A percentile compares a stretch with the other conserved stretches of the same genome.
phyloP scores from a whole-genome alignment of 2,329 filamentous ascomycete genomes.

The Hymenoscyphus occultus region DNA sequence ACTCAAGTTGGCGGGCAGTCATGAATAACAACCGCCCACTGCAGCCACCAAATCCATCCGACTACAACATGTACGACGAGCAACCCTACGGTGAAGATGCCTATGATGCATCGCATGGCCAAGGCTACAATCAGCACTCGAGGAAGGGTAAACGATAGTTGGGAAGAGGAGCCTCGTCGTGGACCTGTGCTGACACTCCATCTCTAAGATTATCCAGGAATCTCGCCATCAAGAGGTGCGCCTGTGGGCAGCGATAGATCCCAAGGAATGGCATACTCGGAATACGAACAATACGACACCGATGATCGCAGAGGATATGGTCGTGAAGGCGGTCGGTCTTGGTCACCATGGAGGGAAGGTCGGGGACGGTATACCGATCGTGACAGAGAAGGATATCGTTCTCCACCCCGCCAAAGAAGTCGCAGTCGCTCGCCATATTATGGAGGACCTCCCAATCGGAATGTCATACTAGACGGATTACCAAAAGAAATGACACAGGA shows the following conservation, averaged over 20 bases:
- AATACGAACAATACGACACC: constrained; percentile 30
- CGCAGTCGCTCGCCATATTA: constrained; percentile 36
- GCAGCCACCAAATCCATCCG: constrained; percentile 18
- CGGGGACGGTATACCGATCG: constrained; percentile 35
- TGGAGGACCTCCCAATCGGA: constrained; percentile 44
- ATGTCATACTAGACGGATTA: constrained; percentile 54
- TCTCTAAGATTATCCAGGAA: constrained; percentile 36
- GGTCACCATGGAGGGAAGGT: constrained; percentile 37
- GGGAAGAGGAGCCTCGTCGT: constrained; percentile 26
- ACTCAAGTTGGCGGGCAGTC: neutral
- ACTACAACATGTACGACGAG: constrained; percentile 46
- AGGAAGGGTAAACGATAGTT: constrained; percentile 39
- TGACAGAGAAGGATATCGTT: constrained; percentile 36
- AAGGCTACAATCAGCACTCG: constrained; percentile 33
- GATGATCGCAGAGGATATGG: constrained; percentile 36
- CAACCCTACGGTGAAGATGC: constrained; percentile 31
- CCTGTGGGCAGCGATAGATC: constrained; percentile 24
- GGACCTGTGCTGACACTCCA: constrained; percentile 36
- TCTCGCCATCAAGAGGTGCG: constrained; percentile 27
- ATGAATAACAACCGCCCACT: constrained; percentile 5
- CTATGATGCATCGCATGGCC: constrained; percentile 28
- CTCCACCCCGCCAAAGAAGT: constrained; percentile 32
- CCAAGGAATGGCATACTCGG: constrained; percentile 20
- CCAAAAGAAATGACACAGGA: constrained; percentile 48
- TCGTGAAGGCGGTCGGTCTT: constrained; percentile 41